phyloP scores from a whole-genome alignment of 2,329 filamentous ascomycete species.

The Botrytis elliptica region DNA sequence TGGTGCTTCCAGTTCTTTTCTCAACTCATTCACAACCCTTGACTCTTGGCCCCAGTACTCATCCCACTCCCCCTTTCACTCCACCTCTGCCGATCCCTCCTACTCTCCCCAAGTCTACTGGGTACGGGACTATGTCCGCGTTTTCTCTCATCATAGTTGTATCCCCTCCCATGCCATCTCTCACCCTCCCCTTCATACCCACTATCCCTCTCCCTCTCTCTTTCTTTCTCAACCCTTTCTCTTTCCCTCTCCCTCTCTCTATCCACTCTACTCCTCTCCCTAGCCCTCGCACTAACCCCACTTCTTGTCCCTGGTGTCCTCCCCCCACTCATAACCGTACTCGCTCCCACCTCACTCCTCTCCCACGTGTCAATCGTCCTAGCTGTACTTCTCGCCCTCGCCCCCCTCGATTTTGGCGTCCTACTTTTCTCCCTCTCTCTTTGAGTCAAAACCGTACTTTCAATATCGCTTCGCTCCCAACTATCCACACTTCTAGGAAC shows the following conservation, averaged over 20 bases:
- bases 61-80: conserved; percentile 10
- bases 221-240: background rate
- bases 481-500: conserved; percentile 9
- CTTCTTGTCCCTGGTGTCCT: background rate
- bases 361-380: conserved; percentile 10
- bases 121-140: conserved; percentile 14
- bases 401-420: background rate
- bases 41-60: background rate
- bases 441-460: background rate
- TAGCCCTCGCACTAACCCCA: background rate
- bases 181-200: background rate
- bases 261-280: conserved; percentile 6
- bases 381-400: conserved; percentile 3
- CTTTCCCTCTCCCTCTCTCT: background rate
- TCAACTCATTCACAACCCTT: background rate
- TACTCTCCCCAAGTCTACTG: conserved; percentile 11
- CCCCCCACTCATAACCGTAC: conserved; percentile 3
- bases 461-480: conserved; percentile 12
- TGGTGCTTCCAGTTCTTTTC: background rate
- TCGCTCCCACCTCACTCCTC: conserved; percentile 9
- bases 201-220: conserved; percentile 10
- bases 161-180: conserved; percentile 12
- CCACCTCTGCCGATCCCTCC: conserved; percentile 19
- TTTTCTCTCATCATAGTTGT: conserved; percentile 18
- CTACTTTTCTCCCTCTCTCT: conserved; percentile 1